Conservation (phyloP, 1,139 yeast genomes). For the Keqinozyma sinolaborantium region DNA sequence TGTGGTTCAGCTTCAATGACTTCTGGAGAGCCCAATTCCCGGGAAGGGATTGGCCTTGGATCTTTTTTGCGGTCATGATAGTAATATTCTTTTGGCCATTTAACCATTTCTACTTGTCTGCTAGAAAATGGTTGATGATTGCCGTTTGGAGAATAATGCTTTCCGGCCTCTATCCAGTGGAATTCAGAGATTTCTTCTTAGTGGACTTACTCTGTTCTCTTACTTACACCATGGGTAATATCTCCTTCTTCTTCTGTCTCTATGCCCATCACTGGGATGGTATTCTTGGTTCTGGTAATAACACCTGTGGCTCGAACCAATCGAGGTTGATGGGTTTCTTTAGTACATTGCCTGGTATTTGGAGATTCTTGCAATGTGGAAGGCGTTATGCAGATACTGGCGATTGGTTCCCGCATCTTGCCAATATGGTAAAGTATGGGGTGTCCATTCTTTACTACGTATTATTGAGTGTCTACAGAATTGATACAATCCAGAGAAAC, state of each 20-base stretch:
- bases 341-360: slow-evolving; percentile 78
- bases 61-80: slow-evolving; percentile 57
- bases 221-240: slow-evolving; percentile 82
- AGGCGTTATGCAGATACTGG: slow-evolving; percentile 92
- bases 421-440: slow-evolving; percentile 79
- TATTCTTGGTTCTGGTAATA: slow-evolving; percentile 26
- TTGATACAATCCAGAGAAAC: slow-evolving; percentile 40
- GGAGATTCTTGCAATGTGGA: slow-evolving; percentile 88
- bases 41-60: slow-evolving; percentile 79
- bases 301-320: slow-evolving; percentile 70
- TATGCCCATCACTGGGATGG: slow-evolving; percentile 71
- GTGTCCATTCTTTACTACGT: slow-evolving; percentile 67
- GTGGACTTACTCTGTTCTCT: slow-evolving; percentile 90
- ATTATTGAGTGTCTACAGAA: slow-evolving; percentile 77
- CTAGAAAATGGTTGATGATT: slow-evolving; percentile 72
- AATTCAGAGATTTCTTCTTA: slow-evolving; percentile 86
- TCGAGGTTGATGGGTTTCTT: slow-evolving; percentile 82
- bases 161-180: slow-evolving; percentile 91
- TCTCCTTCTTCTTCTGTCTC: slow-evolving; percentile 81
- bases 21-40: slow-evolving; percentile 61
- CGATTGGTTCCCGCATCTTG: slow-evolving; percentile 94
- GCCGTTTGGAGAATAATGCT: slow-evolving; percentile 70
- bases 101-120: slow-evolving; percentile 44
- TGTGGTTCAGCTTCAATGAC: slow-evolving; percentile 73
- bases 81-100: slow-evolving; percentile 63